Evolutionary conservation across 257 asterid genomes (phyloP), one percentile per base, ranked within the genome.

Genomic region (Anisodus acutangulus): DNA sequence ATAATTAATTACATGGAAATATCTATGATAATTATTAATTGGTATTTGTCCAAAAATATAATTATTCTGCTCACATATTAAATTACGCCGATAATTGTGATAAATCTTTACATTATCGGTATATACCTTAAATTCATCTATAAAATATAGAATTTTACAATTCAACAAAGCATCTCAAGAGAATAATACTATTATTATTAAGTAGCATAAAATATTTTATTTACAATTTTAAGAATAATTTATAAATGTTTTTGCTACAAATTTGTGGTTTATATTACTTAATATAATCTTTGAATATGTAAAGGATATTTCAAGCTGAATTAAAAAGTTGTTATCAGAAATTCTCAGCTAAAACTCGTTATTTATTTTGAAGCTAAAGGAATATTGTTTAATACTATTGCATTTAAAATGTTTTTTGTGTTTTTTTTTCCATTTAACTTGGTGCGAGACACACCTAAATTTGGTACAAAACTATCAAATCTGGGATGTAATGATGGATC

Each of bases 391-490:
- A 64, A 31, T 31, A 10, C 5, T 26, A 26, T 64, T 2, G 0
- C 6, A 2, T n/a, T 63, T 22, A 19, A 26, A 5, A 2, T 35
- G 19, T 31, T 66, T 66, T 12, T 5, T 31, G 5, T 16, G 6
- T 13, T 9, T 26, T 3, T 6, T 39, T 69, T 15, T 41, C 6
- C 45, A 41, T 41, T 11, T 47, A 22, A 17, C 62, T 47, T 0
- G 81, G 22, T 74, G 81, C 8, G 12, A 49, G 17, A 51, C 62
- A 72, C 59, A 13, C 62, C 47, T 22, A 76, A 76, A 26, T 76
- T 76, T 22, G 63, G 39, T 26, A 3, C 47, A 49, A 72, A 76
- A 22, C 45, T 49, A 51, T 76, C 81, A 22, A 49, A 49, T 51
- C 22, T 49, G 62, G 12, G 63, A 6, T 12, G 3, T 11, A 7